Evolutionary conservation across 164 flowering plant species (phyloP), one percentile per base, ranked within the genome.

Genomic region (Annona squamosa): DNA sequence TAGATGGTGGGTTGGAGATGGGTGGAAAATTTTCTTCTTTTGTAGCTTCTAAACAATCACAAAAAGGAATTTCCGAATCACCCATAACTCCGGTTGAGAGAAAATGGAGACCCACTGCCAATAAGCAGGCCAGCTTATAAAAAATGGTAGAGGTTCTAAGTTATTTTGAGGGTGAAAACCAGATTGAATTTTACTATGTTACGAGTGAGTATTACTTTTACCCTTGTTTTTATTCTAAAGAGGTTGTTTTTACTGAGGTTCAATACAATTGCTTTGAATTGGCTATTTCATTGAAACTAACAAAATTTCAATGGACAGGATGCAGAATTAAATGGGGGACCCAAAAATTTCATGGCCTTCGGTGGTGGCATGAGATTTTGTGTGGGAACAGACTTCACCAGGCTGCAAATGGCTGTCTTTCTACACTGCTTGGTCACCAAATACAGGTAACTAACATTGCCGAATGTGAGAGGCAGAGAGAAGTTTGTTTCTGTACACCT

Each of bases 321-420:
- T 4, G 41, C 66, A 65, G 82, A 80, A 71, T 16, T 68, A 47
- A 76, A 78, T 73, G 77, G 78, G 43, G 85, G 71, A 44, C 69
- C 83, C 5, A 85, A 79, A 75, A 75, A 81, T 76, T 85, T 85
- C 80, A 82, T 77, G 82, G 84, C 87, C 56, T 85, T 83, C 70
- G 87, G 87, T 71, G 87, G 85, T 12, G 87, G 87, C 26, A 75
- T 82, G 82, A 81, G 85, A 73, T 80, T 81, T 66, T 85, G 85
- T 77, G 85, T 81, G 16, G 87, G 87, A 68, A 81, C 87, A 66
- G 85, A 85, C 4, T 83, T 79, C 71, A 76, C 81, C 46, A 82
- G 75, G 79, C 65, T 83, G 17, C 82, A 79, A 63, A 78, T 85
- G 81, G 71, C 82, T 18, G 81, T 81, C 62, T 85, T 81, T 68